Base-by-base conservation (phyloP, 306 rosid species). In the Casuarina equisetifolia region DNA sequence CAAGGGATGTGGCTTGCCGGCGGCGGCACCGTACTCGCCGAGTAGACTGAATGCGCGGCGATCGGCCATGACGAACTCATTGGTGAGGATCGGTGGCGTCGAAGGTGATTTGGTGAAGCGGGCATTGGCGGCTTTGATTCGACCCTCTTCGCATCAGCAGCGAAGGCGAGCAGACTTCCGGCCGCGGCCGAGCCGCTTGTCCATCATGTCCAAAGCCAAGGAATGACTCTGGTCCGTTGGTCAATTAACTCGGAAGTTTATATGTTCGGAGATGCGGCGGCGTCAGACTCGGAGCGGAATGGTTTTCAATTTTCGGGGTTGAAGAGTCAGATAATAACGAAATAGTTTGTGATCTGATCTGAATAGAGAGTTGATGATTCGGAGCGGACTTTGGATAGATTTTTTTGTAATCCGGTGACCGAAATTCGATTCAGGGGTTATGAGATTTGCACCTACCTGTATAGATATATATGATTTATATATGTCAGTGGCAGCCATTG, bases 21-120 rank as follows among this genome's bases (percentile, higher is more conserved):
- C 84, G 19, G 39, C 75, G 15, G 81, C 83, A 50, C 91, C 92
- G 72, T 94, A 86, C 88, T 80, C 97, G 25, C 88, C 90, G 38
- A 88, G 87, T 82, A 82, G 97, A 1, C 90, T 95, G 73, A 92
- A 92, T 86, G 97, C 97, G 5, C 95, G 98, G 1, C 86, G 98
- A 75, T 94, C 98, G 19, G 98, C 98, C 45, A 94, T 95, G 98
- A 95, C 98, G 67, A 95, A 95, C 84, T 95, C 98, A 35, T 82
- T 95, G 1, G 98, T 95, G 44, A 78, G 98, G 39, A 95, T 95
- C 67, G 91, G 99, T 12, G 96, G 97, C 55, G 98, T 95, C 1
- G 98, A 95, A 61, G 98, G 98, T 17, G 97, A 95, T 81, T 82
- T 95, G 39, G 93, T 95, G 57, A 89, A 79, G 45, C 85, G 99